Evolutionary conservation across 1,284 basidiomycete genomes (phyloP), one percentile per base, ranked within the genome.

Genomic region (Coniferiporia weirii): DNA sequence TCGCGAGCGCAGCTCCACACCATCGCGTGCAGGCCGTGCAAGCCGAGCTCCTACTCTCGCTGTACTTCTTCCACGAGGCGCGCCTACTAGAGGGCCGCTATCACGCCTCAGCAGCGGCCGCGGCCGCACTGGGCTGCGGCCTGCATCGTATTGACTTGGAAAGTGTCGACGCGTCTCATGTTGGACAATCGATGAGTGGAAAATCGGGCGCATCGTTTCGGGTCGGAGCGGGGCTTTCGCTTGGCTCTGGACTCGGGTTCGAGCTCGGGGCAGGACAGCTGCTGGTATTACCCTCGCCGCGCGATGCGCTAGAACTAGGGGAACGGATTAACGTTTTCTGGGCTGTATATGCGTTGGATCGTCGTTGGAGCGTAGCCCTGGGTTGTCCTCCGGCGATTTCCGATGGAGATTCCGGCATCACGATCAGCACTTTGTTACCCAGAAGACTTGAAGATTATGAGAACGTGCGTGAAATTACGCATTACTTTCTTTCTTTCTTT

Each of bases 61-160:
- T 53, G 9, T 60, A 63, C 43, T 60, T 63, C 32, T 53, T 56
- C 50, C 36, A 47, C 32, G 53, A 55, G 5, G 54, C 54, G 15
- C 61, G 61, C 1, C 17, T 63, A 15, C 10, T 57, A 10, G 61
- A 63, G 40, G 61, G 61, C n/a, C 32, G 54, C 3, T 60, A 60
- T 44, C 61, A 63, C 44, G n/a, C 51, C 3, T 15, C 38, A 10
- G 59, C 61, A 8, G 61, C 61, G 13, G 45, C 47, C 6, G 20
- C 54, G 10, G 22, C 40, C 12, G 54, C 54, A 32, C n/a, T 63
- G 36, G 48, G 44, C 32, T 63, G 44, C 17, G 46, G 54, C 12
- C 46, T 63, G 13, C 61, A 63, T 51, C 58, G 27, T 27, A 27
- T 27, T 27, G 27, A 27, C 27, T 5, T 27, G 5, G 27, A 27